Evolutionary conservation across 1,284 basidiomycete species (phyloP).

Genomic region (Ganoderma sinense): DNA sequence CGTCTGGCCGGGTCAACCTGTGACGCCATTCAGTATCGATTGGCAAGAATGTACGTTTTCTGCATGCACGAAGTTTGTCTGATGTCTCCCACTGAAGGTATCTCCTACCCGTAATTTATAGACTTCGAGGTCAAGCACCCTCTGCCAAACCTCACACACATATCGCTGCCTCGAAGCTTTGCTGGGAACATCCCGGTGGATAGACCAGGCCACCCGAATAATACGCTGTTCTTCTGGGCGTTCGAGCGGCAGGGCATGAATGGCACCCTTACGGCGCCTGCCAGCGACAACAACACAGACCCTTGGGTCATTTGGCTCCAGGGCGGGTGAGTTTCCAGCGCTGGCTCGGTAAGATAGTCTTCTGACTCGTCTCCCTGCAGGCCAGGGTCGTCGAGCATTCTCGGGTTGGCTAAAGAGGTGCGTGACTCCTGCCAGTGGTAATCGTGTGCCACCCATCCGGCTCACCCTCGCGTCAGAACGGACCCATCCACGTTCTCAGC

Average conservation of each 20-base stretch:
- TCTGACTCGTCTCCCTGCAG: neutral
- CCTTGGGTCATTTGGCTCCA: constrained; percentile 84
- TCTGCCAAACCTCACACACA: constrained; percentile 71
- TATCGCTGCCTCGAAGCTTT: constrained; percentile 57
- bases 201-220: constrained; percentile 57
- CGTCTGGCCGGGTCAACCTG: constrained; percentile 34
- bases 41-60: constrained; percentile 41
- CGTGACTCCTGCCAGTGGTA: constrained; percentile 40
- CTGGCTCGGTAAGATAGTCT: neutral
- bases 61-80: neutral
- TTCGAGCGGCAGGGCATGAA: constrained; percentile 57
- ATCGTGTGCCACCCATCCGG: constrained; percentile 44
- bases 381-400: neutral
- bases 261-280: constrained; percentile 59
- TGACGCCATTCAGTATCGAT: constrained; percentile 36
- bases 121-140: constrained; percentile 45
- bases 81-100: neutral
- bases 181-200: constrained; percentile 76
- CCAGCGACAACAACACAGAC: constrained; percentile 47
- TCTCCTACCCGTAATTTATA: constrained; percentile 10
- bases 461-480: constrained; percentile 55
- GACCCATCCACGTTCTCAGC: constrained; percentile 63
- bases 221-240: constrained; percentile 78
- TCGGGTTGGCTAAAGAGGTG: neutral
- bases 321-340: constrained; percentile 51